Evolutionary conservation across 768 basidiomycete species (phyloP), one percentile per base, ranked within the genome.

Genomic region (Kwoniella europaea): DNA sequence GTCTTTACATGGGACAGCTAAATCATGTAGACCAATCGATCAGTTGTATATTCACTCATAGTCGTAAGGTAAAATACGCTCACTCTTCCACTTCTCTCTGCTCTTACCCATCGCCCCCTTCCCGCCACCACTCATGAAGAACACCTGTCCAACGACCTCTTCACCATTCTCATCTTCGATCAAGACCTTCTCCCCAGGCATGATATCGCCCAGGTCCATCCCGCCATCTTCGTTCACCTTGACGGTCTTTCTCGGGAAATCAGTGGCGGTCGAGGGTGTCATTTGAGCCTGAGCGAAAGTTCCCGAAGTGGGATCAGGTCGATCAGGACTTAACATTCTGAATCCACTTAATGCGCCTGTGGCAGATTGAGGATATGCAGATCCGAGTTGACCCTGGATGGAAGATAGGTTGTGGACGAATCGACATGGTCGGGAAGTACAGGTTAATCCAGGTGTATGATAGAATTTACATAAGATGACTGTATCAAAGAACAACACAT

Each of bases 381-480:
- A 52, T 50, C 15, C 9, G 35, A 50, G 53, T 13, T 42, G 50
- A 3, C 15, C 15, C 27, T 43, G 42, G 35, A 69, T 52, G 24
- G 64, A 18, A 1, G 71, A 72, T 60, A 82, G 74, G 53, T 76
- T 74, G 61, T 83, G 82, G 0, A 81, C 79, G 74, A 83, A 83
- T 68, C 82, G 77, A 70, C 82, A 83, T 27, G 82, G 82, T 61
- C 81, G 73, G 35, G 82, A 79, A 15, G 82, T 83, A 68, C 82
- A 83, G 15, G 76, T 81, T 12, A 82, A 70, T 7, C 81, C 82
- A 3, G 80, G 79, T 5, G 81, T 82, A 56, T 83, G 82, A 57
- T 81, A 81, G 70, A 80, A 83, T 50, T 80, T 75, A 56, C 82
- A 83, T 13, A 83, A 67, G 56, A 83, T 80, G 74, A 83, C 81